Percentiles rank a stretch among this genome's conserved stretches.
Evolutionary conservation across 768 basidiomycete species (phyloP).

Genomic region (Tulasnella sp.): DNA sequence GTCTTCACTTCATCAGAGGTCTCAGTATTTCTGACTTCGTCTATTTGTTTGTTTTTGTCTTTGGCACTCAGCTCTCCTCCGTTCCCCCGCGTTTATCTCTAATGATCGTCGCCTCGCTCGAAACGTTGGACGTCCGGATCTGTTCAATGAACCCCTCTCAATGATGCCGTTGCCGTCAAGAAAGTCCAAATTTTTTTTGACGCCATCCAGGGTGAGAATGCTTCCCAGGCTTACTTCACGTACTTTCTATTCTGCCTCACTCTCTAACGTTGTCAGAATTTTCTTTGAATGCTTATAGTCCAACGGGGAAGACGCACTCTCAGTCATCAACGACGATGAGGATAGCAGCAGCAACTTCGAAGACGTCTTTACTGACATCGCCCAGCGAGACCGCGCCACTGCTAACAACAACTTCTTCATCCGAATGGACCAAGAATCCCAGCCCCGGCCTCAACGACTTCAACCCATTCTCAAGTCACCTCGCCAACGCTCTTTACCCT

Average conservation of each 20-base stretch:
- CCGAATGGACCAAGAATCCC: not conserved
- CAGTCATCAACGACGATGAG: not conserved
- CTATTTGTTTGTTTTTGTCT: not conserved
- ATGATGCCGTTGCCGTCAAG: not conserved
- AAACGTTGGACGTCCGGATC: not conserved
- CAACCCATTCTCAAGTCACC: too few relatives aligned
- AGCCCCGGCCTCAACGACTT: not conserved
- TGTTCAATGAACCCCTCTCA: not conserved
- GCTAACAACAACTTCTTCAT: not conserved
- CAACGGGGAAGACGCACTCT: conserved; percentile 5
- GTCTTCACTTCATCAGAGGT: too few relatives aligned
- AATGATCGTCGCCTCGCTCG: conserved; percentile 7
- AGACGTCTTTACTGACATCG: not conserved
- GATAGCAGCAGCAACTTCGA: not conserved
- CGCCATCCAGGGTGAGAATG: not conserved
- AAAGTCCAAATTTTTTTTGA: not conserved
- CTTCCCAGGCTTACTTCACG: not conserved
- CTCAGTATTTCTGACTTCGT: not conserved
- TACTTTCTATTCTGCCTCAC: not conserved
- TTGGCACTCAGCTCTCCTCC: not conserved
- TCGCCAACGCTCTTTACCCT: not conserved
- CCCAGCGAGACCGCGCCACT: not conserved
- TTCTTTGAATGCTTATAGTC: not conserved
- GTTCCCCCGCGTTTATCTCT: not conserved
- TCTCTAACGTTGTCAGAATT: not conserved